phyloP scores from a whole-genome alignment of 2,329 filamentous ascomycete genomes.

The Botrytis galanthina region DNA sequence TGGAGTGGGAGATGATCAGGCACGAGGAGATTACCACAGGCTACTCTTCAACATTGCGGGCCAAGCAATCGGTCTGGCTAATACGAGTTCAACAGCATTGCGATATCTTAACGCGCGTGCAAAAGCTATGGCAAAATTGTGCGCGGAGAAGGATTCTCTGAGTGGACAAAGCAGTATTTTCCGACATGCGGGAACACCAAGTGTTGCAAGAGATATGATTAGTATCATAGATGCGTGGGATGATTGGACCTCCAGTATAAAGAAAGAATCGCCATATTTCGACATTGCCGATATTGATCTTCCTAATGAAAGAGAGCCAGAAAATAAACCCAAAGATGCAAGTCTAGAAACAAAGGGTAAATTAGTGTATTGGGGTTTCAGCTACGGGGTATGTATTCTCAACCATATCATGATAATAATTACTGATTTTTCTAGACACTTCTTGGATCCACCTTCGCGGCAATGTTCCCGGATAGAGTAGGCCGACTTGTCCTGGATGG shows the following conservation, averaged over 20 bases:
- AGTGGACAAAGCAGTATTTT: slow-evolving; percentile 36
- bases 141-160: slow-evolving; percentile 38
- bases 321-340: background rate
- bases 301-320: background rate
- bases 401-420: background rate
- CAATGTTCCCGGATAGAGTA: slow-evolving; percentile 45
- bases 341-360: slow-evolving; percentile 31
- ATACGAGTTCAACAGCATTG: slow-evolving; percentile 48
- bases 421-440: slow-evolving; percentile 27
- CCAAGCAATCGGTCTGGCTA: slow-evolving; percentile 42
- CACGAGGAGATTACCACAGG: slow-evolving; percentile 41
- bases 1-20: slow-evolving; percentile 37
- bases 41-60: slow-evolving; percentile 25
- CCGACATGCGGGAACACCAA: slow-evolving; percentile 36
- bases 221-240: slow-evolving; percentile 39
- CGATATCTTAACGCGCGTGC: slow-evolving; percentile 47
- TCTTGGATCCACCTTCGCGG: slow-evolving; percentile 47
- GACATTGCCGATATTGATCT: background rate
- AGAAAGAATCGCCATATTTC: background rate
- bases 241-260: slow-evolving; percentile 28
- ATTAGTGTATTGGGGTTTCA: slow-evolving; percentile 49
- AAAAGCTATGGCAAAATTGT: slow-evolving; percentile 44
- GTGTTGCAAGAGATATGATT: slow-evolving; percentile 42
- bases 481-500: slow-evolving; percentile 43
- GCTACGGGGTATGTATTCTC: slow-evolving; percentile 42